Conservation (phyloP, 257 asterid species). For the Scutellaria galericulata region DNA sequence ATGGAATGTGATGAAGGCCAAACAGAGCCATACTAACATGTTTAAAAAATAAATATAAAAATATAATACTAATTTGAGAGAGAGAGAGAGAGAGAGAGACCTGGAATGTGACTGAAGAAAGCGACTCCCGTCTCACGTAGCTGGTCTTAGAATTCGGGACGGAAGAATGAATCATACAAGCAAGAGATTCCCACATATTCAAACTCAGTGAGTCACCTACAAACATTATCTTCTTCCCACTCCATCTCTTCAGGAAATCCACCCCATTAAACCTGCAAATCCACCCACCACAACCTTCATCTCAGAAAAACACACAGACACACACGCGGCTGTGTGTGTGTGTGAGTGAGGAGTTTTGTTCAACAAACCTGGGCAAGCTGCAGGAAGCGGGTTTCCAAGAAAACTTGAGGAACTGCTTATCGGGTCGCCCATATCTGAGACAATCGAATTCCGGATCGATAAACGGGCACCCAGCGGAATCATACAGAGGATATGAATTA, state of each 20-base stretch:
- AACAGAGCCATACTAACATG: slow-evolving; percentile 4
- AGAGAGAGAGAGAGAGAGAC: slow-evolving; percentile 36
- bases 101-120: slow-evolving; percentile 67
- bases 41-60: not conserved
- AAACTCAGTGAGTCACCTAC: slow-evolving; percentile 85
- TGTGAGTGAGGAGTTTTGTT: not conserved
- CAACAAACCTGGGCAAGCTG: slow-evolving; percentile 59
- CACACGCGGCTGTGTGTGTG: not conserved
- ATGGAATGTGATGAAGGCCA: slow-evolving; percentile 22
- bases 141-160: slow-evolving; percentile 49
- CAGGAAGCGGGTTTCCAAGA: slow-evolving; percentile 73
- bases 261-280: slow-evolving; percentile 61
- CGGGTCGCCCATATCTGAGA: slow-evolving; percentile 68
- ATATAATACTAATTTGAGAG: not conserved
- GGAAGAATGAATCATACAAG: slow-evolving; percentile 74
- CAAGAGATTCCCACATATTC: slow-evolving; percentile 77
- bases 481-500: slow-evolving; percentile 55
- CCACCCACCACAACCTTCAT: not conserved
- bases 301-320: not conserved
- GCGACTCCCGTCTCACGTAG: slow-evolving; percentile 44
- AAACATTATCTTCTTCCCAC: slow-evolving; percentile 80
- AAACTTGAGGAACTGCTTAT: slow-evolving; percentile 58
- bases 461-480: slow-evolving; percentile 61
- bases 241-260: slow-evolving; percentile 68
- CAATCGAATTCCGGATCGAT: slow-evolving; percentile 76